Conservation (phyloP, 1,284 basidiomycete species). For the Tilletia caries region DNA sequence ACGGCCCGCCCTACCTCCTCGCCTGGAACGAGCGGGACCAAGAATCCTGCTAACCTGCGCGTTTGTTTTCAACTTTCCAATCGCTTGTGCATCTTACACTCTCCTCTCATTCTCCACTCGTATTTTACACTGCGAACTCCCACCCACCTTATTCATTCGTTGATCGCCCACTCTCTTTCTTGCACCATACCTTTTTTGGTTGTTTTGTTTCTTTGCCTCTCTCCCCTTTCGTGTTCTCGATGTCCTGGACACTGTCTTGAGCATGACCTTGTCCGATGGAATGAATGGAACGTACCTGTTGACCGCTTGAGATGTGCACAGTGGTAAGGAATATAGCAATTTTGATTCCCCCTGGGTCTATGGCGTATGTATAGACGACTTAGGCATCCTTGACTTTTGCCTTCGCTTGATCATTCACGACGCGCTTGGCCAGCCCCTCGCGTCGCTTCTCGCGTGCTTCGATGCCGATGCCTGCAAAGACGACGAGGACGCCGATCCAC, state of each 20-base stretch:
- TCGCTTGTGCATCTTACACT: no score
- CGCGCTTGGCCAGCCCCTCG: conserved; percentile 67
- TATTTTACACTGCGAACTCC: no score
- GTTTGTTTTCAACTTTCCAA: no score
- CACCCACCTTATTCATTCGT: not conserved
- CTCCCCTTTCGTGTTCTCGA: not conserved
- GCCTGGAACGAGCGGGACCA: no score
- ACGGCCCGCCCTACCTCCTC: no score
- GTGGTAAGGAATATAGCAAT: not conserved
- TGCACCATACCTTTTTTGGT: not conserved
- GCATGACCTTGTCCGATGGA: no score
- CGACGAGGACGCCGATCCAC: conserved; percentile 83
- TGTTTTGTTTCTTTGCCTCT: not conserved
- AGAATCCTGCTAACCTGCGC: no score
- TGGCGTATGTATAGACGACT: no score
- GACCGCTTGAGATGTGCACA: not conserved
- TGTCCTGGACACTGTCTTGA: not conserved
- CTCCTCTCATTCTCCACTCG: not conserved
- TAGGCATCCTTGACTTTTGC: conserved; percentile 73
- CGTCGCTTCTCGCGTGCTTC: conserved; percentile 67
- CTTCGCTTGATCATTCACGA: conserved; percentile 74
- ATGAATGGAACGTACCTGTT: no score
- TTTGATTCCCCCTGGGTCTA: no score
- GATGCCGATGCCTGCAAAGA: conserved; percentile 88
- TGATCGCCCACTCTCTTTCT: not conserved